A percentile compares a stretch with the other conserved stretches of the same genome.
Evolutionary conservation across 345 rosid genomes (phyloP).

Genomic region (Rhodomyrtus tomentosa): DNA sequence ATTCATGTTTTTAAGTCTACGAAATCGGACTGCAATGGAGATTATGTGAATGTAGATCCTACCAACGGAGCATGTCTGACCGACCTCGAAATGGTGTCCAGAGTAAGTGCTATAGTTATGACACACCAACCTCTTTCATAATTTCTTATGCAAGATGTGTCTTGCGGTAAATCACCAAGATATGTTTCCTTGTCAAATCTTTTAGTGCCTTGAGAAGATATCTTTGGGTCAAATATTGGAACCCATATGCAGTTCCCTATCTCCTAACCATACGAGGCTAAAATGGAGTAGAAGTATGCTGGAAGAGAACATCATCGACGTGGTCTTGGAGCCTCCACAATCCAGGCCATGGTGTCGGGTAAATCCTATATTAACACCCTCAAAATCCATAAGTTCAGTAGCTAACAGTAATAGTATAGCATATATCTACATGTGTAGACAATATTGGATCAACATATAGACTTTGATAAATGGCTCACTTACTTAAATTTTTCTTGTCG

Average conservation of each 20-base stretch:
- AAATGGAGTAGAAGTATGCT: neutral
- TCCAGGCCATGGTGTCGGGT: neutral
- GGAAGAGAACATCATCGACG: neutral
- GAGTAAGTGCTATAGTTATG: neutral
- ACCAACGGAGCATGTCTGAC: neutral
- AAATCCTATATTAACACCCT: neutral
- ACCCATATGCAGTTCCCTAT: neutral
- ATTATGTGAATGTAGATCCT: conserved; percentile 1
- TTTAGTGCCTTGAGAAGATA: conserved; percentile 1
- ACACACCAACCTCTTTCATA: neutral
- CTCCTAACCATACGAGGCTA: neutral
- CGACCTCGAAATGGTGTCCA: neutral
- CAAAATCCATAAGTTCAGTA: neutral
- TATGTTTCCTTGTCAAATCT: neutral
- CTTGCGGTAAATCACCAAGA: neutral
- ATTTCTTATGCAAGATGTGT: neutral
- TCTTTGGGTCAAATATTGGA: neutral
- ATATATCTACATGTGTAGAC: neutral
- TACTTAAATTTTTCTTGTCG: neutral
- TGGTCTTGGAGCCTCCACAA: neutral
- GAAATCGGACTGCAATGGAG: conserved; percentile 7
- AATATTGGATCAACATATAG: neutral
- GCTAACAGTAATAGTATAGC: neutral
- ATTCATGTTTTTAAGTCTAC: neutral
- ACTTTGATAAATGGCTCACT: neutral